Evolutionary conservation across 2,329 filamentous ascomycete species (phyloP), one percentile per base, ranked within the genome.

Genomic region (Aureobasidium sp.): DNA sequence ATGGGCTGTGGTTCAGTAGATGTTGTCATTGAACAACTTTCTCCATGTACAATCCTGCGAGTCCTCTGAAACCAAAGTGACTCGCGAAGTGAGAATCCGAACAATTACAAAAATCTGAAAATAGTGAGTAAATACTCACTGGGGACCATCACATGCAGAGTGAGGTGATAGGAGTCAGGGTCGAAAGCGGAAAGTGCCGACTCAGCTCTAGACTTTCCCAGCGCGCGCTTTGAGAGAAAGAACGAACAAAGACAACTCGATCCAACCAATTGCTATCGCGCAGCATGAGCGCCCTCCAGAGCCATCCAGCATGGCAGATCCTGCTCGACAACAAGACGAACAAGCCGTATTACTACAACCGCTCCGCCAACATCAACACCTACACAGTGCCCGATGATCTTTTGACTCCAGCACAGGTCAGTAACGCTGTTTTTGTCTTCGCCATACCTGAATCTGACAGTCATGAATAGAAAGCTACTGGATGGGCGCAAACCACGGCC

Each of bases 331-430:
- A 86, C 3, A 91, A 96, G 29, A 62, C 53, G 70, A 93, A 92
- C 66, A 86, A 90, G 67, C 81, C 86, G 50, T 99, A 99, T 75
- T 99, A 95, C 74, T 96, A 92, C 80, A 96, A 99, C 73, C 78
- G 86, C 13, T 77, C 85, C 64, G 96, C 91, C 16, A 95, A 95
- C 72, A 84, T 83, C 65, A 97, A 94, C 36, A 88, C 92, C 83
- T 99, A 94, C 94, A 87, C 86, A 44, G 97, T 97, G 77, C 95
- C 94, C 4, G 84, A 89, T 71, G 94, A 96, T 49, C 79, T 96
- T 75, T 92, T 96, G 89, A 87, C 84, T 27, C 83, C 85, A 7
- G 85, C 86, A 57, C 91, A 96, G 85, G 91, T 92, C 76, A 65
- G 74, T 67, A 7, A 27, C 11, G 11, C 29, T 44, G 41, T 11